Evolutionary conservation across 345 rosid genomes (phyloP).

Genomic region (Cochlearia excelsa): DNA sequence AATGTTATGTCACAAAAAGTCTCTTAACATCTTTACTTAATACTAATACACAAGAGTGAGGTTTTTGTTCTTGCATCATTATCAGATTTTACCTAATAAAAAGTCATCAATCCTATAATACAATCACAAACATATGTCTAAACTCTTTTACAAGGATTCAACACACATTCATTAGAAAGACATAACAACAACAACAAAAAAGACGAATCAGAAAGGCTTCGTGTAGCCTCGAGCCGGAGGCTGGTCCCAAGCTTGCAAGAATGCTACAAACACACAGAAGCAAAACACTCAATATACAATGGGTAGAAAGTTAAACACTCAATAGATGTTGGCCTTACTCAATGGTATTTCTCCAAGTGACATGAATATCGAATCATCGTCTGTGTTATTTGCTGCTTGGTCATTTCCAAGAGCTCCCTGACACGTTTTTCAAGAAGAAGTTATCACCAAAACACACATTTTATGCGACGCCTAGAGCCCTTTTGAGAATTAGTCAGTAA

Average conservation of each 20-base stretch:
- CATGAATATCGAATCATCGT: slow-evolving; percentile 93
- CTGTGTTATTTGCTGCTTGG: slow-evolving; percentile 33
- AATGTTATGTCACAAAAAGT: too few species aligned
- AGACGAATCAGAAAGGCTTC: slow-evolving; percentile 65
- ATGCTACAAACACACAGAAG: slow-evolving; percentile 46
- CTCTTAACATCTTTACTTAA: too few species aligned
- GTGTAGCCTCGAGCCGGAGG: slow-evolving; percentile 62
- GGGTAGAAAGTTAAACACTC: neutral
- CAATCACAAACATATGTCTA: too few species aligned
- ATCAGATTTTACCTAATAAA: too few species aligned
- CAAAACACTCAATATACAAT: neutral
- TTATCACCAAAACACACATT: slow-evolving; percentile 16
- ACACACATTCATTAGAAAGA: slow-evolving; percentile 9
- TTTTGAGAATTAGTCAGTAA: slow-evolving; percentile 13
- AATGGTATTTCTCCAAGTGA: slow-evolving; percentile 96
- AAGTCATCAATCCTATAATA: too few species aligned
- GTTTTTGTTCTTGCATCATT: too few species aligned
- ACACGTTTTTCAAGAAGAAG: neutral
- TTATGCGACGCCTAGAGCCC: too few species aligned
- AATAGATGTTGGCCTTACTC: slow-evolving; percentile 46
- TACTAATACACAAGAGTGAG: too few species aligned
- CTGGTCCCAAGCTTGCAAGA: slow-evolving; percentile 80
- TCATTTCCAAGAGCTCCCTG: slow-evolving; percentile 37
- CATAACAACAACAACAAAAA: neutral
- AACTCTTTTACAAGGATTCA: too few species aligned